Evolutionary conservation across 345 rosid genomes (phyloP).

Genomic region (Mallotus nudiflorus): DNA sequence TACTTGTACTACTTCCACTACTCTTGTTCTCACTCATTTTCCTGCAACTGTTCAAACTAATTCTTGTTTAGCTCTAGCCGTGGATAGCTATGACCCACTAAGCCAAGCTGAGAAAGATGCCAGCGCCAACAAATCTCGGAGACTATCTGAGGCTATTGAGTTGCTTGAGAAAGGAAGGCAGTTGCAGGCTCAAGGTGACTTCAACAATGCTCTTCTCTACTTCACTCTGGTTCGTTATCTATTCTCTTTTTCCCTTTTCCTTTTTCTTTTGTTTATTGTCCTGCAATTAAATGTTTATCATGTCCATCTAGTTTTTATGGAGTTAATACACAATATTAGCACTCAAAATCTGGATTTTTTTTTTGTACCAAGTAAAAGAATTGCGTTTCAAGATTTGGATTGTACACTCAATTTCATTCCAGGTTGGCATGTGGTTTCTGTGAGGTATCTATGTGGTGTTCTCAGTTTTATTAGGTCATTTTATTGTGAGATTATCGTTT

Average conservation of each 20-base stretch:
- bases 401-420: too few species aligned
- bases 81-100: slow-evolving; percentile 37
- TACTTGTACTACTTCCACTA: background rate
- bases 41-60: background rate
- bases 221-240: slow-evolving; percentile 42
- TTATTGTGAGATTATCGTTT: too few species aligned
- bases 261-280: background rate
- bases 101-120: slow-evolving; percentile 37
- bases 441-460: too few species aligned
- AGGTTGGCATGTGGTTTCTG: too few species aligned
- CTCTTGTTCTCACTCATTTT: slow-evolving; percentile 7
- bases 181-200: slow-evolving; percentile 58
- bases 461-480: too few species aligned
- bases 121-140: slow-evolving; percentile 27
- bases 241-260: background rate
- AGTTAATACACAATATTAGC: too few species aligned
- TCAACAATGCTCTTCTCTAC: slow-evolving; percentile 46
- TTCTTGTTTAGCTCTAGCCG: slow-evolving; percentile 32
- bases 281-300: too few species aligned
- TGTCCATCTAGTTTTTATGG: too few species aligned
- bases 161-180: slow-evolving; percentile 53
- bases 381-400: too few species aligned
- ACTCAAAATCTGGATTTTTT: too few species aligned
- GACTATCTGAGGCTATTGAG: slow-evolving; percentile 45
- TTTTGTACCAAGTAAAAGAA: too few species aligned